These are phyloP conservation scores for Dichotomopilus funicola DNA, from an alignment of 2,329 filamentous ascomycete genomes.

Conservation along the genomic window DNA sequence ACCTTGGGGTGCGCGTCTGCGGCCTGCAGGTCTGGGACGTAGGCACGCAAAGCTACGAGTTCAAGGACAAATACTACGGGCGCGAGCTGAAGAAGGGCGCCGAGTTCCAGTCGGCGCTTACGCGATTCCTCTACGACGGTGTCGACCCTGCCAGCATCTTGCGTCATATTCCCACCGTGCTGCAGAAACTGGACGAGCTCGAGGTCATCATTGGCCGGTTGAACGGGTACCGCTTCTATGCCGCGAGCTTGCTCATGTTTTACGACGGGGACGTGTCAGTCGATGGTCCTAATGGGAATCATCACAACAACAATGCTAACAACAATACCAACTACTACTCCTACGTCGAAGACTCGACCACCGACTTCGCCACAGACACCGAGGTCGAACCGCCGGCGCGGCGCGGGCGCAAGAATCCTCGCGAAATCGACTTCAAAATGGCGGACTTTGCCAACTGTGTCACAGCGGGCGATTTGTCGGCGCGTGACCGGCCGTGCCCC, in stretches of 20 bases:
- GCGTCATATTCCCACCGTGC: conserved; percentile 78
- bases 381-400: conserved; percentile 36
- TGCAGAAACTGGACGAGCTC: conserved; percentile 75
- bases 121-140: conserved; percentile 85
- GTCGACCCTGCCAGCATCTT: conserved; percentile 72
- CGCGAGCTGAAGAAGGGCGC: conserved; percentile 77
- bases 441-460: conserved; percentile 98
- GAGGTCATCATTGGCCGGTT: conserved; percentile 77
- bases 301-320: background rate
- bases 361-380: conserved; percentile 51
- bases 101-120: conserved; percentile 84
- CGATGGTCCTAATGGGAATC: too few species aligned
- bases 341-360: conserved; percentile 51
- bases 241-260: conserved; percentile 87
- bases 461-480: conserved; percentile 66
- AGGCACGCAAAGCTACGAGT: conserved; percentile 76
- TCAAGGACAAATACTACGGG: conserved; percentile 97
- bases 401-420: conserved; percentile 42
- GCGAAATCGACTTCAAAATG: conserved; percentile 85
- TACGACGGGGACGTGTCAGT: conserved; percentile 74
- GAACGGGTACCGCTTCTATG: conserved; percentile 88
- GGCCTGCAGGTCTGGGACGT: conserved; percentile 96
- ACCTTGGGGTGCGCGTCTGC: conserved; percentile 88
- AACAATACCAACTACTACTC: conserved; percentile 14
- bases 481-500: conserved; percentile 59